Evolutionary conservation across 805 yeast genomes (phyloP), one percentile per base, ranked within the genome.

Genomic region (Candida maesae): DNA sequence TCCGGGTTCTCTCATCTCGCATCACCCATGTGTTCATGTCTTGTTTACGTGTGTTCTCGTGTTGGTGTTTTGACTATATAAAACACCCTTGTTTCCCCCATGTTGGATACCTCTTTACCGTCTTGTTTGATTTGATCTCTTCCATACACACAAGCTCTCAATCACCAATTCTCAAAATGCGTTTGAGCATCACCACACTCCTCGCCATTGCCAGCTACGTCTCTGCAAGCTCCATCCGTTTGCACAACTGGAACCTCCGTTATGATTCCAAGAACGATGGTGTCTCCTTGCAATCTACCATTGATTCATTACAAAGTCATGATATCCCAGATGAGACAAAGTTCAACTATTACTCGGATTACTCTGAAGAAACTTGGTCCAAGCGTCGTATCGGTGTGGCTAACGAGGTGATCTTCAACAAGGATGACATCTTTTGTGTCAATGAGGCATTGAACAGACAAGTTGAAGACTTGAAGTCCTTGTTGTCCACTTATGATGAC

Each of bases 381-480:
- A 30, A 36, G 18, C 52, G 70, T 24, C 49, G 70, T 35, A 53
- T 64, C 20, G 67, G 60, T 5, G 51, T 65, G 11, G 58, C 56
- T 13, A 64, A 66, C 39, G 63, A 64, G 27, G 66, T 66, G 14
- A 35, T 56, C 10, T 64, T 64, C 50, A 61, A 60, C 38, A 39
- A 51, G 12, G 63, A 59, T 2, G 67, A 63, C 35, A 46, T 66
- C 7, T 62, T 66, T 38, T 48, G 61, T 21, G 64, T 69, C 13
- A 68, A 70, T 42, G 75, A 70, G 47, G 69, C 60, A 6, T 42
- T 64, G 33, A 44, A 59, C 15, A 58, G 67, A 38, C 76, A 70
- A 49, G 61, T 71, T 12, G 47, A 49, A 4, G 71, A 68, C 24
- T 45, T 72, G 12, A 51, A 57, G 40, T 49, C 50, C n/a, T 47